Conservation (phyloP, 169 alveolate species). For the Hepatocystis sp. region DNA sequence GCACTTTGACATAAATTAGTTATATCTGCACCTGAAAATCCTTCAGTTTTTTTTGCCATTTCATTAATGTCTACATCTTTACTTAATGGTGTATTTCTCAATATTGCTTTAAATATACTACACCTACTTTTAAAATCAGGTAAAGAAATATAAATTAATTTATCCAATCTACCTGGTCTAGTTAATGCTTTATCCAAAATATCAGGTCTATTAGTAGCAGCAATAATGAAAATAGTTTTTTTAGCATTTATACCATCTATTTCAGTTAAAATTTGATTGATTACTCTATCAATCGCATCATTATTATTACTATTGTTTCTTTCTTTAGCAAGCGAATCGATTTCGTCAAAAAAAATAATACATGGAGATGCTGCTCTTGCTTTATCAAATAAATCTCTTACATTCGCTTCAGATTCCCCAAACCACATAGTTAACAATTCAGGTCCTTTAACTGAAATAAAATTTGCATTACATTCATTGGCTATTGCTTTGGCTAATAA, state of each 20-base stretch:
- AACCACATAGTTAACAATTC: conserved; percentile 88
- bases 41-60: conserved; percentile 90
- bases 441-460: conserved; percentile 90
- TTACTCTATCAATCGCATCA: conserved; percentile 96
- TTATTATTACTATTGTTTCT: conserved; percentile 93
- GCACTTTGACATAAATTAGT: conserved; percentile 95
- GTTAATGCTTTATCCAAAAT: conserved; percentile 94
- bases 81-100: conserved; percentile 93
- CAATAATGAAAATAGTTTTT: conserved; percentile 94
- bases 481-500: conserved; percentile 98
- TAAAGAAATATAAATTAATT: conserved; percentile 94
- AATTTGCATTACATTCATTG: conserved; percentile 92
- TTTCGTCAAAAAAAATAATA: conserved; percentile 97
- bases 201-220: conserved; percentile 97
- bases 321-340: conserved; percentile 96
- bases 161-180: conserved; percentile 96
- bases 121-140: conserved; percentile 95
- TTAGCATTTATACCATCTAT: conserved; percentile 95
- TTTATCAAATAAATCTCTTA: conserved; percentile 85
- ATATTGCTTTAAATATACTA: conserved; percentile 90
- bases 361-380: conserved; percentile 93
- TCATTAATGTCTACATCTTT: conserved; percentile 89
- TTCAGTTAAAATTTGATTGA: conserved; percentile 95
- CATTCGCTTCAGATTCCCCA: conserved; percentile 88
- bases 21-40: conserved; percentile 97